Conservation (phyloP, 2,329 filamentous ascomycete genomes). For the Lojkania enalia region DNA sequence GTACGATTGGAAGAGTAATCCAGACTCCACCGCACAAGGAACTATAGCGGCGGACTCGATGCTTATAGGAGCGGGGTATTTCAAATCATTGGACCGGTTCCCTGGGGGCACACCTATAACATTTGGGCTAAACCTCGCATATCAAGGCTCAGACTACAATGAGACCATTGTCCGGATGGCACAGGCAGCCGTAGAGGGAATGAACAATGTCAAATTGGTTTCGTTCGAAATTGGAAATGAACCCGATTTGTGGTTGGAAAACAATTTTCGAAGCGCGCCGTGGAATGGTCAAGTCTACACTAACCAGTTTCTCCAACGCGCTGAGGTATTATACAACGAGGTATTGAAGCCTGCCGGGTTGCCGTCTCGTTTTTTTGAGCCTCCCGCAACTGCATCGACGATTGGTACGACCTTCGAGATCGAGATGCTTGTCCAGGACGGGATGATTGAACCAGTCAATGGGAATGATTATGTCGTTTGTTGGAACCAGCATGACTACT, state of each 20-base stretch:
- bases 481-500: slow-evolving; percentile 61
- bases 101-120: slow-evolving; percentile 56
- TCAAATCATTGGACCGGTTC: slow-evolving; percentile 53
- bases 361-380: slow-evolving; percentile 53
- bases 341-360: slow-evolving; percentile 50
- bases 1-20: slow-evolving; percentile 46
- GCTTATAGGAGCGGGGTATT: slow-evolving; percentile 54
- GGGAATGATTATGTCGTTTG: slow-evolving; percentile 45
- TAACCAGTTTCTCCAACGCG: slow-evolving; percentile 52
- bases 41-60: slow-evolving; percentile 48
- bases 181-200: slow-evolving; percentile 39
- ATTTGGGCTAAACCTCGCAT: slow-evolving; percentile 56
- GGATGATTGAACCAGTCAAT: slow-evolving; percentile 44
- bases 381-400: slow-evolving; percentile 54
- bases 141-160: slow-evolving; percentile 49
- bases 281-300: slow-evolving; percentile 53
- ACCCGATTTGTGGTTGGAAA: slow-evolving; percentile 49
- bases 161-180: slow-evolving; percentile 50
- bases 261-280: slow-evolving; percentile 49
- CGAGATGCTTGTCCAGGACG: slow-evolving; percentile 42
- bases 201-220: slow-evolving; percentile 45
- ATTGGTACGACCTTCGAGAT: slow-evolving; percentile 57
- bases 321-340: slow-evolving; percentile 48
- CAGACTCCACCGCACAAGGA: slow-evolving; percentile 46
- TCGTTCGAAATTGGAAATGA: slow-evolving; percentile 52